phyloP scores from a whole-genome alignment of 768 basidiomycete species.

The Coprinellus micaceus region DNA sequence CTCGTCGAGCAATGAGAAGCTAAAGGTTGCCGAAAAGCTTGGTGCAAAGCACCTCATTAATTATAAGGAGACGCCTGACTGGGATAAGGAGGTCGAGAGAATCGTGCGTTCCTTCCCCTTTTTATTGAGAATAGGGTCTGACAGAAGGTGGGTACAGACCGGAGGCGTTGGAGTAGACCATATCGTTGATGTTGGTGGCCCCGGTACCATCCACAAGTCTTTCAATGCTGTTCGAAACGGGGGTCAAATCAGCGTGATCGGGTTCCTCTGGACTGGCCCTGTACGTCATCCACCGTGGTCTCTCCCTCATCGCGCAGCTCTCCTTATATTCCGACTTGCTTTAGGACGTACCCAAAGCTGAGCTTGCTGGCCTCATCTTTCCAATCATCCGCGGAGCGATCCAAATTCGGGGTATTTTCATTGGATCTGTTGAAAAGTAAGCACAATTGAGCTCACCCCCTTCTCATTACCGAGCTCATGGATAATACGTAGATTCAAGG shows the following conservation, averaged over 20 bases:
- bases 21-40: conserved; percentile 49
- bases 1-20: conserved; percentile 63
- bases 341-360: no score
- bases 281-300: background rate
- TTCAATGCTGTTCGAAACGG: conserved; percentile 31
- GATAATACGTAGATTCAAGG: conserved; percentile 46
- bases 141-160: conserved; percentile 21
- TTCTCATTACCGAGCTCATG: no score
- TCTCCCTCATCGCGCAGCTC: no score
- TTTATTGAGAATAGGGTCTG: background rate
- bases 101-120: conserved; percentile 30
- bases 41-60: conserved; percentile 59
- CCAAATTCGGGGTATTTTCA: conserved; percentile 46
- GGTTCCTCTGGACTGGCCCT: conserved; percentile 35
- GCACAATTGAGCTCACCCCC: no score
- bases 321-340: no score
- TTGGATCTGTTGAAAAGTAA: conserved; percentile 39
- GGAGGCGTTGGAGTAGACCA: conserved; percentile 30
- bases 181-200: conserved; percentile 39
- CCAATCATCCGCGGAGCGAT: conserved; percentile 27
- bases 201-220: conserved; percentile 41
- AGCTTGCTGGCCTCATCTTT: background rate
- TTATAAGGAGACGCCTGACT: conserved; percentile 54
- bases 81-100: conserved; percentile 49
- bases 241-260: conserved; percentile 44